Conservation (phyloP, 345 rosid species). For the Microthlaspi erraticum region DNA sequence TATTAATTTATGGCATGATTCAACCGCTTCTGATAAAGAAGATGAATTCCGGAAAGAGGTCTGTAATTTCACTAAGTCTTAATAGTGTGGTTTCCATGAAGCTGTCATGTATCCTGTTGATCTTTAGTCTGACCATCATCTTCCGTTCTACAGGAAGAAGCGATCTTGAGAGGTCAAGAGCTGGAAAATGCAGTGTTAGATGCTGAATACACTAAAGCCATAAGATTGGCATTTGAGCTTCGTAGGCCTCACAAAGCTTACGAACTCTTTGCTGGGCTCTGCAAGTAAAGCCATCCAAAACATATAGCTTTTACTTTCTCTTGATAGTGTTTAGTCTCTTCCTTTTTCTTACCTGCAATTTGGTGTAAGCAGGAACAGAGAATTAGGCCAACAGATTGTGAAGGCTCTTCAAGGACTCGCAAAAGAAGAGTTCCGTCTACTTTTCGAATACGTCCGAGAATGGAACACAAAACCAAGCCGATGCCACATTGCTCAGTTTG, state of each 20-base stretch:
- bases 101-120: not conserved
- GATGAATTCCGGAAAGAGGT: slow-evolving; percentile 93
- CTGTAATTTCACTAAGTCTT: slow-evolving; percentile 26
- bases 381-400: slow-evolving; percentile 54
- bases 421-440: slow-evolving; percentile 65
- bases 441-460: slow-evolving; percentile 83
- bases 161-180: slow-evolving; percentile 78
- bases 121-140: slow-evolving; percentile 15
- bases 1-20: slow-evolving; percentile 88
- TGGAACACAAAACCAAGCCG: slow-evolving; percentile 96
- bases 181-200: slow-evolving; percentile 86
- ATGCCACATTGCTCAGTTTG: slow-evolving; percentile 84
- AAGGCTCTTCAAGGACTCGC: slow-evolving; percentile 71
- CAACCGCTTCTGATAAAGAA: slow-evolving; percentile 83
- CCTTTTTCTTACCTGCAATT: slow-evolving; percentile 20
- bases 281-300: slow-evolving; percentile 57
- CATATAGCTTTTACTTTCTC: not conserved
- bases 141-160: slow-evolving; percentile 67
- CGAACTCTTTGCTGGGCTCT: slow-evolving; percentile 70
- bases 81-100: slow-evolving; percentile 2
- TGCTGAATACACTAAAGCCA: slow-evolving; percentile 79
- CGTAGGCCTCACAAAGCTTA: slow-evolving; percentile 81
- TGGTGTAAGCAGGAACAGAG: slow-evolving; percentile 61
- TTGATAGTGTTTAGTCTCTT: slow-evolving; percentile 8
- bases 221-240: slow-evolving; percentile 84